phyloP scores from a whole-genome alignment of 345 rosid genomes.

The Brassica nigra region DNA sequence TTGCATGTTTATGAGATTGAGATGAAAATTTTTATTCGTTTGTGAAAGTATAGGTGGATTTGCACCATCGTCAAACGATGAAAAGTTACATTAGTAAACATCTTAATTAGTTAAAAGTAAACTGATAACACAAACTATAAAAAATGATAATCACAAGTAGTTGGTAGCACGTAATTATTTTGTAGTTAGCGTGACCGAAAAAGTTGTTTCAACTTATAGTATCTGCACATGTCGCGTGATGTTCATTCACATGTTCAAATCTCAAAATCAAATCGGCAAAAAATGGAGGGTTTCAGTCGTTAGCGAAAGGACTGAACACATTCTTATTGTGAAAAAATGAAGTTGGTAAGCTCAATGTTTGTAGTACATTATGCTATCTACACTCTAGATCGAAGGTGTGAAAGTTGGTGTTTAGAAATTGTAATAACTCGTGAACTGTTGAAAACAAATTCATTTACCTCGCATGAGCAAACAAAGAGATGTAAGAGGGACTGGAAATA shows the following conservation, averaged over 20 bases:
- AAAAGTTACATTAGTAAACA: not conserved
- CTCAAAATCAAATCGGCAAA: not conserved
- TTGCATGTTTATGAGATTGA: not conserved
- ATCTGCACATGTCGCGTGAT: not conserved
- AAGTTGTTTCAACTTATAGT: not conserved
- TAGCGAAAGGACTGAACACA: not conserved
- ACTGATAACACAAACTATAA: not conserved
- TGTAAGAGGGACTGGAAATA: not conserved
- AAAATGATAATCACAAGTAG: not conserved
- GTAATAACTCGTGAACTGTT: not conserved
- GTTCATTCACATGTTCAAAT: not conserved
- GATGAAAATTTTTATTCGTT: not conserved
- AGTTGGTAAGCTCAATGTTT: not conserved
- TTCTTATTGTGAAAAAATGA: not conserved
- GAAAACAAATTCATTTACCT: not conserved
- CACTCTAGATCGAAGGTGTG: not conserved
- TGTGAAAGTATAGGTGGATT: not conserved
- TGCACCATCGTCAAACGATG: not conserved
- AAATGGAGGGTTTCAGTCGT: not conserved
- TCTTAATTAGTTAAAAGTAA: not conserved
- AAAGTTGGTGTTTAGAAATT: not conserved
- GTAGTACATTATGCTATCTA: not conserved
- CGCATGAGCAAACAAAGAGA: slow-evolving; percentile 21
- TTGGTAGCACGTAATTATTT: not conserved
- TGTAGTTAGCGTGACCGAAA: not conserved